Evolutionary conservation across 305 asterid genomes (phyloP), one percentile per base, ranked within the genome.

Genomic region (Solanum aculeatissimum): DNA sequence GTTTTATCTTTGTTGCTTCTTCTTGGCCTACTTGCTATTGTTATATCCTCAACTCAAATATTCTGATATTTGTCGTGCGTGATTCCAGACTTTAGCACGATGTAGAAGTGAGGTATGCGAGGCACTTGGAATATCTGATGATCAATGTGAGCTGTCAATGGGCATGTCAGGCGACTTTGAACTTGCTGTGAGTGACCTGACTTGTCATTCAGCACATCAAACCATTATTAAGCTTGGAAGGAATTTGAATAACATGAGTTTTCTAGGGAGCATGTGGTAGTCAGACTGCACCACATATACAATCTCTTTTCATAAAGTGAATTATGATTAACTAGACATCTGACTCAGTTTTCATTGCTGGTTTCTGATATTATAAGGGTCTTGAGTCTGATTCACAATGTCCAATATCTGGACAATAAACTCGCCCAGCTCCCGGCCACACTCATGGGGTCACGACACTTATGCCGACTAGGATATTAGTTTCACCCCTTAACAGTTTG

Each of bases 141-240:
- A 92, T 60, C 92, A 89, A 82, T 92, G 94, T 82, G 97, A 94
- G 84, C 94, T 96, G 77, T 96, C 99, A 3, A 96, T 96, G 99
- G 99, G 98, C 92, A 96, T 96, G 98, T 96, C 99, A 16, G 94
- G 98, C 9, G 98, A 96, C 91, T 96, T 94, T 88, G 99, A 95
- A 91, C 93, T 94, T 74, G 98, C 98, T 69, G 99, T 95, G 88
- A 91, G 98, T 92, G n/a, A 32, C 54, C 69, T 66, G 25, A 49
- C 43, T 49, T 15, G 10, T 51, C 65, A 51, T 7, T 53, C 16
- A 77, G 19, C 19, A 51, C 27, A 51, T 77, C 27, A 51, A 51
- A 77, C 19, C 29, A 29, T 29, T 51, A 29, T 18, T 77, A 27
- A 29, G 82, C 65, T 29, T 77, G 60, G 60, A 77, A 77, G 62